phyloP scores from a whole-genome alignment of 148 eudicot species.

The Spergularia bocconei region DNA sequence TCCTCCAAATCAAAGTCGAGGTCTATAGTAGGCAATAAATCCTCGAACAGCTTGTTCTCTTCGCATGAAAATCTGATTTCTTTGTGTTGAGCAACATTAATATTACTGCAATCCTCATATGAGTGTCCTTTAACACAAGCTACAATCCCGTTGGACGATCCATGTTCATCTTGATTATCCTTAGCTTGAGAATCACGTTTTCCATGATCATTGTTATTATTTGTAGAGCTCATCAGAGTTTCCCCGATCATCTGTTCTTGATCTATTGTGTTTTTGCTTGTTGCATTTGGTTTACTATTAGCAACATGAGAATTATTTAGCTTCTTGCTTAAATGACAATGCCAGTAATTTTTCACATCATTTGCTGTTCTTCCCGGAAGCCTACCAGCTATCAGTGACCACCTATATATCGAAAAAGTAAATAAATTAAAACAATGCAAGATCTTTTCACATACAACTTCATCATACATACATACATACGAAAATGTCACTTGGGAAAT shows the following conservation, averaged over 20 bases:
- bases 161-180: too few species aligned
- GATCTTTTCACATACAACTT: not conserved
- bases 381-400: constrained; percentile 29
- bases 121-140: constrained; percentile 9
- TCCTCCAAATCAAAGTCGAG: constrained; percentile 21
- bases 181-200: not conserved
- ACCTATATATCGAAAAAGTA: constrained; percentile 8
- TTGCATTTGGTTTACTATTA: not conserved
- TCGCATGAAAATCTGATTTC: not conserved
- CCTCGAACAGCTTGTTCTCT: constrained; percentile 12
- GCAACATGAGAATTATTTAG: constrained; percentile 10
- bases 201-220: not conserved
- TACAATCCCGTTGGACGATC: not conserved
- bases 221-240: not conserved
- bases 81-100: not conserved
- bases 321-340: constrained; percentile 29
- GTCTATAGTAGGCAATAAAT: constrained; percentile 10
- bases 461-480: too few species aligned
- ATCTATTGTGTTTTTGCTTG: not conserved
- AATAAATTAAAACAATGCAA: too few species aligned
- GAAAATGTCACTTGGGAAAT: too few species aligned
- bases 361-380: constrained; percentile 33
- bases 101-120: not conserved
- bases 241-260: not conserved
- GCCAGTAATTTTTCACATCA: constrained; percentile 31